Evolutionary conservation across 108 stramenopile species (phyloP), one percentile per base, ranked within the genome.

Genomic region (Cyclostephanos tholiformis): DNA sequence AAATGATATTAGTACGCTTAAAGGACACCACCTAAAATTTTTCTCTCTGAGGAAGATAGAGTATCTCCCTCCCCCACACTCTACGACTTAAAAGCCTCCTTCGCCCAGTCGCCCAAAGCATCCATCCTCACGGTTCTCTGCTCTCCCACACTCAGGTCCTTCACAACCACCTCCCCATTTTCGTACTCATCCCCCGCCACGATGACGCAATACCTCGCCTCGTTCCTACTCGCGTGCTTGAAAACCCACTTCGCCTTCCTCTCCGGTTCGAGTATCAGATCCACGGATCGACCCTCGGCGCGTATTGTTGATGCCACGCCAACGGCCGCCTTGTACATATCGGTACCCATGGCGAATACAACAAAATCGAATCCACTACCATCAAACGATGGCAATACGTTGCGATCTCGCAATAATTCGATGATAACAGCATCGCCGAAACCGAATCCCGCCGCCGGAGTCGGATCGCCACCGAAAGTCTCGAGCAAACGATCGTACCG

Each of bases 351-450:
- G 4, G 92, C 96, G 82, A 95, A 97, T 2, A 96, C 91, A 11
- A 96, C 92, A 7, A 86, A 77, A 49, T 96, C 95, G 57, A 89
- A 84, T 52, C 83, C 88, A 29, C 85, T 73, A 1, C 79, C 71
- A 50, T 91, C 90, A 72, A 94, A 92, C 7, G 96, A 89, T 20
- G 98, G 98, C 22, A 99, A 74, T 0, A 97, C 75, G 50, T 87
- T 71, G 46, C 95, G 87, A 25, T 95, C 95, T 67, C 94, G 92
- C 29, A 99, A 72, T 35, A 99, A 80, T 64, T 99, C 98, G 8
- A 98, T 92, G 74, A 99, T 97, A 1, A 99, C 98, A 23, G 98
- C 98, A 83, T 99, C 98, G 14, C 98, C 97, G 72, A 99, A 98
- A 27, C 98, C 98, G 82, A 99, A 99, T 25, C 98, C 98, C 32